Evolutionary conservation across 169 alveolate species (phyloP), one percentile per base, ranked within the genome.

Genomic region (Theileria sp.): DNA sequence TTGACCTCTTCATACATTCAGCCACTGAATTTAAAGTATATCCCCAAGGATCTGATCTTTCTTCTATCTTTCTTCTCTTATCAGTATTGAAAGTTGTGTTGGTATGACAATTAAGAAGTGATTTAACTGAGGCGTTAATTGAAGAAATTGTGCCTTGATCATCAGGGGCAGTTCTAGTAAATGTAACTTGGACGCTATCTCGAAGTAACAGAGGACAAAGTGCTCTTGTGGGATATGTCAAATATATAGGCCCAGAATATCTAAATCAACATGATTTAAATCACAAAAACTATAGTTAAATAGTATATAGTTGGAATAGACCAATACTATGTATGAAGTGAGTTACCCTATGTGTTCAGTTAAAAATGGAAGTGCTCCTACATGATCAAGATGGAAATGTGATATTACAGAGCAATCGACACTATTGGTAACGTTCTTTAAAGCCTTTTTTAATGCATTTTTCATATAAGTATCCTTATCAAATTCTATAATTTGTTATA

Each of bases 351-450:
- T 89, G 73, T 95, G 90, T 87, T 97, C 99, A 19, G 99, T 95
- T 56, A 98, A 95, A 87, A 94, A 97, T 36, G 99, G 99, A 26
- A 98, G 90, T n/a, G 99, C 99, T 1, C 99, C 99, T 79, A 98
- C 94, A 81, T 98, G 99, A 86, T 97, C 99, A 73, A 97, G 92
- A 82, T 97, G 99, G 86, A 97, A 98, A 90, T 97, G 99, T 61
- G 99, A 95, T 21, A 97, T 94, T 9, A 97, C 87, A n/a, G 95
- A 96, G 86, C 95, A 88, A 77, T 98, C 99, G 10, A 98, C 92
- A 21, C 80, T 61, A 49, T 69, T 94, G 88, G 92, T 97, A 94
- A 50, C 98, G 96, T 86, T 88, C 94, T 76, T 94, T 85, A 61
- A 94, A 69, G 80, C 91, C 92, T 85, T 92, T 95, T 58, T 30